Conservation (phyloP, 345 rosid genomes). For the Eucalyptus tenuipes region DNA sequence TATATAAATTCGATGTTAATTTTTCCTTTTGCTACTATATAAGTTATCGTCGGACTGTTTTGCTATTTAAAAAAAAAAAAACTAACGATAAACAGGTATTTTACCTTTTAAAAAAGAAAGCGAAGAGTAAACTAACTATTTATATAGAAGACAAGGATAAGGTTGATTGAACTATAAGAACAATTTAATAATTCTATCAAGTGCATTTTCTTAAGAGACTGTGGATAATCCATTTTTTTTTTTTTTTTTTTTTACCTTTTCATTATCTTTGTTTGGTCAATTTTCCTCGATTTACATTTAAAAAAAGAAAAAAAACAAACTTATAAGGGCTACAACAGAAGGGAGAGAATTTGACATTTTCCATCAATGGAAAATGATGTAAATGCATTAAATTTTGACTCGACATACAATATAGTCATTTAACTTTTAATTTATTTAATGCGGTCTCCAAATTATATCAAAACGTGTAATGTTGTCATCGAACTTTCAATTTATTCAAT, state of each 20-base stretch:
- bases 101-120: neutral
- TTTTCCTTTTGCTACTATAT: neutral
- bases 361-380: neutral
- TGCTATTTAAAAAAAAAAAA: neutral
- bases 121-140: neutral
- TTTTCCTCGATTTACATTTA: neutral
- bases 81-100: neutral
- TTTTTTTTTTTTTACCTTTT: neutral
- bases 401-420: fast-evolving
- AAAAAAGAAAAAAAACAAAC: neutral
- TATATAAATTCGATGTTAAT: neutral
- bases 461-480: too few relatives aligned
- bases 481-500: too few relatives aligned
- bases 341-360: neutral
- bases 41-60: neutral
- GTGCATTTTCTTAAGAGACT: neutral
- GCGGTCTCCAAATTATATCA: fast-evolving
- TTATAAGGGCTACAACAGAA: neutral
- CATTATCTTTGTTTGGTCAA: neutral
- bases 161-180: neutral
- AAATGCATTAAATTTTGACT: neutral
- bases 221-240: neutral
- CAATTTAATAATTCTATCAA: neutral
- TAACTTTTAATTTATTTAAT: too few relatives aligned
- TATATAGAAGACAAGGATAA: neutral